A percentile compares a stretch with the other conserved stretches of the same genome.
These are phyloP conservation scores for Trichophyton mentagrophytes DNA, from an alignment of 2,329 filamentous ascomycete genomes.

Conservation along the genomic window DNA sequence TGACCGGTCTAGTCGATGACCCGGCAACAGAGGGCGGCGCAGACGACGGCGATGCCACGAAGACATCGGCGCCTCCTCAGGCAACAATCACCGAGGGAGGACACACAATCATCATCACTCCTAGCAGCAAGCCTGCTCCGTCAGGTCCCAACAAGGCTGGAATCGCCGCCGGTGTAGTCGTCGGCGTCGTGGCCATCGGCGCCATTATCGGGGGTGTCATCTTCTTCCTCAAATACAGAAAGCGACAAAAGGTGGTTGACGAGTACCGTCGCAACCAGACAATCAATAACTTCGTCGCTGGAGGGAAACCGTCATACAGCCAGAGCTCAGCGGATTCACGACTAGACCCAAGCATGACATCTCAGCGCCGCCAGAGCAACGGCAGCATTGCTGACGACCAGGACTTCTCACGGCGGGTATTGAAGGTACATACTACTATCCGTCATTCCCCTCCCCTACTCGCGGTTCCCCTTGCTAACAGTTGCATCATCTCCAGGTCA, in stretches of 20 bases:
- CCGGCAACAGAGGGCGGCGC: slow-evolving; percentile 17
- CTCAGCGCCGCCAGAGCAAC: slow-evolving; percentile 72
- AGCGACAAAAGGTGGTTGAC: slow-evolving; percentile 65
- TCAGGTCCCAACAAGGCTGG: slow-evolving; percentile 58
- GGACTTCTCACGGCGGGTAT: slow-evolving; percentile 89
- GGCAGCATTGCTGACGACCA: slow-evolving; percentile 95
- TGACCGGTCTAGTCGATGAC: slow-evolving; percentile 37
- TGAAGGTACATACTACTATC: slow-evolving; percentile 52
- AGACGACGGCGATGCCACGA: slow-evolving; percentile 22
- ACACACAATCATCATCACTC: slow-evolving; percentile 17
- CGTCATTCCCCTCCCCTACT: neutral
- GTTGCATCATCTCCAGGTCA: slow-evolving; percentile 8
- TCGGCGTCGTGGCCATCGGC: slow-evolving; percentile 59
- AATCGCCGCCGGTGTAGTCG: slow-evolving; percentile 77
- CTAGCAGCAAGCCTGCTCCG: slow-evolving; percentile 14
- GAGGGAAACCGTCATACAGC: slow-evolving; percentile 46
- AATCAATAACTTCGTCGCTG: slow-evolving; percentile 56
- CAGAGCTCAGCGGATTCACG: slow-evolving; percentile 66
- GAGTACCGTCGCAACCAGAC: slow-evolving; percentile 72
- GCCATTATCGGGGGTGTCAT: slow-evolving; percentile 56
- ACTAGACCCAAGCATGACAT: slow-evolving; percentile 71
- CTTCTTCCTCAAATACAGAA: slow-evolving; percentile 62
- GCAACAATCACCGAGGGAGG: slow-evolving; percentile 24
- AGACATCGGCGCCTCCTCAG: slow-evolving; percentile 31
- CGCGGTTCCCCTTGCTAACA: slow-evolving; percentile 2